Evolutionary conservation across 1,284 basidiomycete genomes (phyloP), one percentile per base, ranked within the genome.

Genomic region (Rhodotorula sp.): DNA sequence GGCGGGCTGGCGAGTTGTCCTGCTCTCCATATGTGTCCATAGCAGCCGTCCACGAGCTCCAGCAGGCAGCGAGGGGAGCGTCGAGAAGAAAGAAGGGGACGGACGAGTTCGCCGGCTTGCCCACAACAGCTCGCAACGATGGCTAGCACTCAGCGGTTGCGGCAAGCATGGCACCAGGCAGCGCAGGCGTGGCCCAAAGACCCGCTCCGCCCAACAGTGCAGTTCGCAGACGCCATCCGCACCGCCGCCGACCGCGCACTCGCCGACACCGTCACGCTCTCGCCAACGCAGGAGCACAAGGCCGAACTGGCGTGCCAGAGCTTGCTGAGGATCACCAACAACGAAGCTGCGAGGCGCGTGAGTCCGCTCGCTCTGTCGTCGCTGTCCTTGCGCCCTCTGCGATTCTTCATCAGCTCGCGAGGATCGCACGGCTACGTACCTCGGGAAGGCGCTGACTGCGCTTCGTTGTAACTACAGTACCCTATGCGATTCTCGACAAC

Each of bases 401-500:
- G 39, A 44, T 44, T 44, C 39, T 44, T 15, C 39, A 44, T 44
- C 39, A 44, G 39, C 39, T 10, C 39, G 39, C 9, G 39, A 3
- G 39, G 13, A 44, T 44, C 39, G 39, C 11, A 10, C 19, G 13
- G 39, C 39, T 6, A 8, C 4, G 19, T 17, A 15, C 4, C 39
- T 13, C 19, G 7, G 39, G 39, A 3, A 10, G 39, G 39, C 39
- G 13, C 13, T 44, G 39, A 44, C 39, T 44, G 39, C 4, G 39
- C 39, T 44, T 44, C 9, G 2, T 3, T 44, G 39, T 10, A 10
- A 44, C 9, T 8, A 20, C 62, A 74, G 73, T 55, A 68, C 53
- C 73, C 73, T 4, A 66, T 72, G 51, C 49, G 63, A 2, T 48
- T 63, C 9, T 59, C 64, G n/a, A 74, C 73, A 20, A 62, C 55